Conservation (phyloP, 1,139 yeast species). For the Kurtzmaniella natalensis region DNA sequence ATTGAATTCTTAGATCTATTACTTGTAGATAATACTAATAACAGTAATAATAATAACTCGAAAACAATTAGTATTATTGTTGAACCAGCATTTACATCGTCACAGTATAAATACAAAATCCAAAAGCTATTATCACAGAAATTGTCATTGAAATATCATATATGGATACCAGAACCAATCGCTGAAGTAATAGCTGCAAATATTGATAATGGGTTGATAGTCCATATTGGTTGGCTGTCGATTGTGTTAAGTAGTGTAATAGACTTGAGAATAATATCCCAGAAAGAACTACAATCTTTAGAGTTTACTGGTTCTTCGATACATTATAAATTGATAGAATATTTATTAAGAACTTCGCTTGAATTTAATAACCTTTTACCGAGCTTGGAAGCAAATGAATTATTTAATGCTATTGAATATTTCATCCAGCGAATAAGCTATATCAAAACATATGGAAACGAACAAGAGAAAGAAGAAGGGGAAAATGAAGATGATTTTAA, state of each 20-base stretch:
- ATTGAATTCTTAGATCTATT: conserved; percentile 3
- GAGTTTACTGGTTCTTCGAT: conserved; percentile 3
- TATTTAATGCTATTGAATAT: background rate
- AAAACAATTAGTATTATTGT: conserved; percentile 1
- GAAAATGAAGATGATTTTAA: background rate
- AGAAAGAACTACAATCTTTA: background rate
- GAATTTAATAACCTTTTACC: background rate
- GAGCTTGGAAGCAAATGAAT: background rate
- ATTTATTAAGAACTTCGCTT: background rate
- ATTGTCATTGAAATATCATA: conserved; percentile 2
- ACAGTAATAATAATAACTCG: too few relatives aligned
- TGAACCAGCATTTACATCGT: conserved; percentile 5
- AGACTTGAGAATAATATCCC: conserved; percentile 6
- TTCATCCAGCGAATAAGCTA: background rate
- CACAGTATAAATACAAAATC: background rate
- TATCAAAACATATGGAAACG: background rate
- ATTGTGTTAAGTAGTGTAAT: conserved; percentile 1
- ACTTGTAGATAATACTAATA: conserved; percentile 1
- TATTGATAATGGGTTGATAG: conserved; percentile 1
- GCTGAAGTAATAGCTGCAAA: conserved; percentile 6
- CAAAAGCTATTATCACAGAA: background rate
- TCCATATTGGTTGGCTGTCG: conserved; percentile 9
- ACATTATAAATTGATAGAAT: conserved; percentile 6
- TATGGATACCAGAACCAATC: conserved; percentile 7
- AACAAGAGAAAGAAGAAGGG: background rate